Percentiles rank a stretch among this genome's conserved stretches.
Conservation (phyloP, 2,329 filamentous ascomycete genomes). For the Periconia digitata region DNA sequence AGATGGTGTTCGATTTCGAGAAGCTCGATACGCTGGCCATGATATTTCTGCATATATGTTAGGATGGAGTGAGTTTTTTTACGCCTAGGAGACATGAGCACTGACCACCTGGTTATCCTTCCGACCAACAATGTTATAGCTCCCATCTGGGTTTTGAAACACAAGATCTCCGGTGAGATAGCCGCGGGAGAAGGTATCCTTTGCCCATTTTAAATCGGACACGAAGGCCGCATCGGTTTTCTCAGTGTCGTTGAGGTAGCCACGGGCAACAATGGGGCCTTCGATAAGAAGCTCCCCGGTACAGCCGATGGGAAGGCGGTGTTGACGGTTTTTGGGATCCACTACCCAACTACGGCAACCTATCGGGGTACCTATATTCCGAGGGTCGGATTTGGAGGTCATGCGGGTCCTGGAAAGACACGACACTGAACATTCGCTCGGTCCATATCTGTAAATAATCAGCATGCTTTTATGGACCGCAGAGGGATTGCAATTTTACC, state of each 20-base stretch:
- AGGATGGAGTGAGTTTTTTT: neutral
- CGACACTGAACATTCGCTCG: slow-evolving; percentile 26
- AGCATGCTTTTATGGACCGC: neutral
- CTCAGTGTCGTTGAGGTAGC: slow-evolving; percentile 24
- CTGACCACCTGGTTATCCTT: slow-evolving; percentile 31
- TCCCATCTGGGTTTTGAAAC: slow-evolving; percentile 21
- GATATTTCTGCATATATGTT: slow-evolving; percentile 29
- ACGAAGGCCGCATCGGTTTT: slow-evolving; percentile 28
- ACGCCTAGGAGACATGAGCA: neutral
- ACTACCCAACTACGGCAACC: slow-evolving; percentile 39
- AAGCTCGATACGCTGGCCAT: slow-evolving; percentile 30
- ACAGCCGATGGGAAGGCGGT: slow-evolving; percentile 32
- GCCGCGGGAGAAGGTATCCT: slow-evolving; percentile 11
- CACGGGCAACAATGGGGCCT: slow-evolving; percentile 47
- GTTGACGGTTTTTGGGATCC: slow-evolving; percentile 34
- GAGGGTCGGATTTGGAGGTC: slow-evolving; percentile 14
- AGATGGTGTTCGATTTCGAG: slow-evolving; percentile 29
- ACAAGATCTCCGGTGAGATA: slow-evolving; percentile 31
- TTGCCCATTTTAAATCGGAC: slow-evolving; percentile 15
- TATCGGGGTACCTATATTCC: slow-evolving; percentile 27
- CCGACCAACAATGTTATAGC: slow-evolving; percentile 21
- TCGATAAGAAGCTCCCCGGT: slow-evolving; percentile 58
- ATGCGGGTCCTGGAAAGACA: slow-evolving; percentile 10
- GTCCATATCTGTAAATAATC: slow-evolving; percentile 18
- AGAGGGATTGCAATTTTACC: slow-evolving; percentile 6